Evolutionary conservation across 495 filamentous ascomycete species (phyloP).

Genomic region (Penicillium verhagenii): DNA sequence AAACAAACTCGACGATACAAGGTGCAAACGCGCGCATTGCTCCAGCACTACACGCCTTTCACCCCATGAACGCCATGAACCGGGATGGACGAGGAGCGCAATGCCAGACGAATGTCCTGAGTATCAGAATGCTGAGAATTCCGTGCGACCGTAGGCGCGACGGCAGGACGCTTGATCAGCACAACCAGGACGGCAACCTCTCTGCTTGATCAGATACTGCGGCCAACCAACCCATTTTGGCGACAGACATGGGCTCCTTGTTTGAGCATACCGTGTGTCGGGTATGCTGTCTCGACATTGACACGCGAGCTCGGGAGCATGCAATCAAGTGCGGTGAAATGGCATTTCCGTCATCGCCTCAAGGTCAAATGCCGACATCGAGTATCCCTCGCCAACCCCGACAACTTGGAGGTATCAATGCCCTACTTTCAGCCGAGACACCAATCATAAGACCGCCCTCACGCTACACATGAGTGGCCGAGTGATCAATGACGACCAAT

Average conservation of each 20-base stretch:
- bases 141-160: neutral
- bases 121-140: neutral
- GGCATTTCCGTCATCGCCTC: neutral
- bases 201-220: neutral
- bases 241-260: neutral
- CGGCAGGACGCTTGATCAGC: neutral
- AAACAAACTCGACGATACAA: neutral
- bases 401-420: neutral
- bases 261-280: neutral
- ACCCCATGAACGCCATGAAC: neutral
- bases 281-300: neutral
- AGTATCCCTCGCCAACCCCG: neutral
- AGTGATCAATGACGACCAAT: neutral
- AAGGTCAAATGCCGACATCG: neutral
- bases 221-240: constrained; percentile 3
- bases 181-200: neutral
- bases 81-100: neutral
- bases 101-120: neutral
- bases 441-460: neutral
- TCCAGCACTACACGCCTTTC: neutral
- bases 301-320: neutral
- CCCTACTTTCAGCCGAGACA: neutral
- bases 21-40: neutral
- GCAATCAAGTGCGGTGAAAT: neutral
- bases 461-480: neutral